Conservation (phyloP, 192 early-diverging fungal genomes). For the Allomyces macrogynus region DNA sequence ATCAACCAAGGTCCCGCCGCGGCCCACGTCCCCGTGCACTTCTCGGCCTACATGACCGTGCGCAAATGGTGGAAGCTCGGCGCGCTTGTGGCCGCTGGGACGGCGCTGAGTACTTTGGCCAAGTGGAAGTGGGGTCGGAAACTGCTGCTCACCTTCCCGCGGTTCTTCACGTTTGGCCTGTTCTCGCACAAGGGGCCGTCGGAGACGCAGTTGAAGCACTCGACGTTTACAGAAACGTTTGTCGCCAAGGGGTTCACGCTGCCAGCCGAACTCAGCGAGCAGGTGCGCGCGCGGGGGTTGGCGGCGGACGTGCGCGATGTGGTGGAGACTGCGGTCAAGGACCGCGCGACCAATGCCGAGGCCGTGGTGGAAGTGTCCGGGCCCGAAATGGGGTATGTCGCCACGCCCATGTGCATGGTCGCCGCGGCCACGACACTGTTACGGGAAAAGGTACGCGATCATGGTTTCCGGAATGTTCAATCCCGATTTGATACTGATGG, state of each 20-base stretch:
- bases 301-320: too few relatives aligned
- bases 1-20: slow-evolving; percentile 11
- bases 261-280: too few relatives aligned
- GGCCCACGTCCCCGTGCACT: slow-evolving; percentile 29
- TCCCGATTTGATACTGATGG: too few relatives aligned
- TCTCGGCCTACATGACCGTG: slow-evolving; percentile 35
- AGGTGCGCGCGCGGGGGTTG: too few relatives aligned
- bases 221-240: slow-evolving; percentile 29
- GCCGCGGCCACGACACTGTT: slow-evolving; percentile 9
- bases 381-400: slow-evolving; percentile 20
- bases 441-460: slow-evolving; percentile 3
- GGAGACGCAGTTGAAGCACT: slow-evolving; percentile 27
- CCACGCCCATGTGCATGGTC: slow-evolving; percentile 13
- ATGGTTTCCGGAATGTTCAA: too few relatives aligned
- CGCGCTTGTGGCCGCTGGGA: slow-evolving; percentile 14
- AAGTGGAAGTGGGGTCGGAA: slow-evolving; percentile 28
- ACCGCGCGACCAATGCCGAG: slow-evolving; percentile 4
- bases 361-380: slow-evolving; percentile 11
- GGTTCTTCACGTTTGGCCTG: slow-evolving; percentile 32
- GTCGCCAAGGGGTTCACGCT: slow-evolving; percentile 21
- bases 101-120: slow-evolving; percentile 24
- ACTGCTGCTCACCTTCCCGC: slow-evolving; percentile 31
- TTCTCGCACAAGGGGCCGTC: slow-evolving; percentile 33
- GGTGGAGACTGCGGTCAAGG: too few relatives aligned
- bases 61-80: slow-evolving; percentile 12